Base-by-base conservation (phyloP, 108 stramenopile species). In the Chaetoceros tenuissimus region DNA sequence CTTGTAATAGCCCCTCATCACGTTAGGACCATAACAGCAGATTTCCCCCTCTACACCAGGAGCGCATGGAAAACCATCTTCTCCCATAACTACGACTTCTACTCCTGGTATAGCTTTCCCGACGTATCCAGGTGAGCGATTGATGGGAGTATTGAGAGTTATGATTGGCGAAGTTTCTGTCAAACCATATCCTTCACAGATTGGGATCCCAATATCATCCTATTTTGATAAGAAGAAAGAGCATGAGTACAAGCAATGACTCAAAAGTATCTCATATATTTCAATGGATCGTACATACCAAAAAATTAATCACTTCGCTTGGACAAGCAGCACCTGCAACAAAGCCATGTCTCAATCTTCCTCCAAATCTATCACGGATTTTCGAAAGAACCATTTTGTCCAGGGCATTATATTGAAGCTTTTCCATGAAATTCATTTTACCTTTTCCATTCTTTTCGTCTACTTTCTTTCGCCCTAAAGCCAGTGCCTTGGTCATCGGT, bases 1-100 rank as follows among this genome's bases (percentile, higher is more conserved):
- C 34, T 87, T 87, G 77, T 93, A 77, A 71, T 97, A 97, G 27
- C 96, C 94, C 57, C 66, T 69, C 95, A 97, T 96, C 7, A 97
- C 80, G 68, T 93, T 92, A n/a, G 88, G 85, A 3, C 96, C 96
- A 51, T 60, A 58, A 59, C 86, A 87, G 55, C 84, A 87, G 51
- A 87, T 79, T 69, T 97, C 93, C n/a, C 93, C 94, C 34, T 91
- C 89, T 68, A 81, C 73, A 7, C 94, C 94, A 48, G 62, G 55
- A 7, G 79, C 67, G 34, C 89, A 58, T 28, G 68, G 55, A 50
- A 85, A 76, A 24, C 77, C 76, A 17, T 85, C 79, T 24, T 75
- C 66, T 28, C 64, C 90, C 8, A 96, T 51, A 50, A 94, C 70
- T 46, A 66, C 69, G 26, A 92, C 88, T 25, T 50, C 54, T 1